These are phyloP conservation scores for Pilaira anomala DNA, from an alignment of 192 early-diverging fungal genomes.

Conservation along the genomic window DNA sequence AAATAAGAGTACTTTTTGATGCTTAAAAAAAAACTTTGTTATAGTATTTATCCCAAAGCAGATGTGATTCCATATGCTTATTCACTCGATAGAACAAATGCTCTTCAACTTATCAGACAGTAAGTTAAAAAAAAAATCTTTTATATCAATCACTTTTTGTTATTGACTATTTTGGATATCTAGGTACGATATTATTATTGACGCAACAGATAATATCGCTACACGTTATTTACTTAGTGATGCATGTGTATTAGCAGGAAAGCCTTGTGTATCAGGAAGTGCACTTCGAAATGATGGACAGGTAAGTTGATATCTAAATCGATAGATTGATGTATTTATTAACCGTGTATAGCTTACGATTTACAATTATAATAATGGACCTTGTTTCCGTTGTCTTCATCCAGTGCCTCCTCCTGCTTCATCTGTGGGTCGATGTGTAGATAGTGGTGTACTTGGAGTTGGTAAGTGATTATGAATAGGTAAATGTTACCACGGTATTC, in stretches of 20 bases:
- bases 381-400: constrained; percentile 96
- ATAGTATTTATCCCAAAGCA: constrained; percentile 67
- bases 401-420: constrained; percentile 89
- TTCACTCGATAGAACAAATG: constrained; percentile 81
- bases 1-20: background rate
- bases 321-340: background rate
- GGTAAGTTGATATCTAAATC: constrained; percentile 7
- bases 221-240: constrained; percentile 96
- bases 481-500: background rate
- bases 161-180: background rate
- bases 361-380: constrained; percentile 88
- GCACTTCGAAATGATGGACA: constrained; percentile 92
- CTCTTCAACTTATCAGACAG: constrained; percentile 61
- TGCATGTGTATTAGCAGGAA: constrained; percentile 77
- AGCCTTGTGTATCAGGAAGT: constrained; percentile 86
- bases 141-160: background rate
- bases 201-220: constrained; percentile 92
- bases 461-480: constrained; percentile 35
- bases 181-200: constrained; percentile 83
- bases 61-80: constrained; percentile 62
- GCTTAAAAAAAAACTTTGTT: background rate
- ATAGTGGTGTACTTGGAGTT: constrained; percentile 90
- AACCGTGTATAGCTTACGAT: constrained; percentile 61
- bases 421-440: constrained; percentile 84
- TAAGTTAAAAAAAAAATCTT: constrained; percentile 12